Evolutionary conservation across 2,329 filamentous ascomycete genomes (phyloP), one percentile per base, ranked within the genome.

Genomic region (Coniochaeta hoffmannii): DNA sequence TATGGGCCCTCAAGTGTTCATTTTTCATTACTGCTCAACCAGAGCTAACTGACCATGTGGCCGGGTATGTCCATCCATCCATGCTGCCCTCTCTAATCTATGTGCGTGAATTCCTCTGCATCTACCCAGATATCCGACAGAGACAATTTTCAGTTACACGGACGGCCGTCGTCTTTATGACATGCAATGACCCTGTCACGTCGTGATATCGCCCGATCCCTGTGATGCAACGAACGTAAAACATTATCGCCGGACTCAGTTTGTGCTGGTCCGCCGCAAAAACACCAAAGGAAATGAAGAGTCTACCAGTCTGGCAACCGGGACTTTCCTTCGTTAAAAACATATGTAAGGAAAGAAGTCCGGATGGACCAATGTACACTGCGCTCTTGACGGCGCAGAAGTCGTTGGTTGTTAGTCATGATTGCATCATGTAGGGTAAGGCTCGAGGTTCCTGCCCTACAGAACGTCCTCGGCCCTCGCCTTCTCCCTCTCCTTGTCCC

Each of bases 401-500:
- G 19, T 41, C 17, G 7, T 46, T 46, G 19, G 19, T 32, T 32
- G 30, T 32, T 3, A 11, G 14, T 28, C 12, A 46, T 46, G 11
- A 26, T 46, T 15, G 22, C 41, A 46, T 46, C 36, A 41, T 5
- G 22, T 7, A 28, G 19, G 41, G n/a, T 46, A 46, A 19, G 41
- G 41, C 22, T 26, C 19, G 19, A 46, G 41, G 41, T 46, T 46
- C 19, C 34, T 53, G 50, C 61, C 50, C 66, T 69, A 69, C 54
- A 62, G 60, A 53, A 66, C 65, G 62, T 70, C 66, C n/a, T 60
- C 60, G 17, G 64, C 64, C n/a, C 62, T 61, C 10, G 54, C 57
- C 56, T 61, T 58, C 56, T 71, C 69, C 36, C 67, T 68, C 55
- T 75, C 71, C 28, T 19, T 22, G 28, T 41, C 8, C 8, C 7